These are phyloP conservation scores for Colletotrichum sp. DNA, from an alignment of 2,329 filamentous ascomycete species.

Conservation along the genomic window DNA sequence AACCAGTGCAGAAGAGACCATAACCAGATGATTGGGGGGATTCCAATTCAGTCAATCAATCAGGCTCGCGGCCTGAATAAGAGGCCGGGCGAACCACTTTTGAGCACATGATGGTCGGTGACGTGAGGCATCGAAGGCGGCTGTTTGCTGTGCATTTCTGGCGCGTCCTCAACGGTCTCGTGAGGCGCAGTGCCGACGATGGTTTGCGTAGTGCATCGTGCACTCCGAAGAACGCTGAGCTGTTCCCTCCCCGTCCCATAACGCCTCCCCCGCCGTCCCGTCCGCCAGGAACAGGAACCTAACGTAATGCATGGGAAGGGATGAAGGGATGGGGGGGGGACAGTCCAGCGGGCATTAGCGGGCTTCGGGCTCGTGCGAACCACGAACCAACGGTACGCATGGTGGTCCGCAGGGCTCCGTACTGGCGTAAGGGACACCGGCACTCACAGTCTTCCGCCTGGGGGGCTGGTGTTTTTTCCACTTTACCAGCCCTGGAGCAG, in stretches of 20 bases:
- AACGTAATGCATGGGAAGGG: not conserved
- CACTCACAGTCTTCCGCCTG: not conserved
- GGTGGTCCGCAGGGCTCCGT: not conserved
- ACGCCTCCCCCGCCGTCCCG: not conserved
- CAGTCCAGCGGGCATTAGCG: not conserved
- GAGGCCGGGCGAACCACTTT: conserved; percentile 13
- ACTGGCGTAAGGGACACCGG: not conserved
- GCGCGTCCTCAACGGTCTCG: not conserved
- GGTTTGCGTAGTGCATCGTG: not conserved
- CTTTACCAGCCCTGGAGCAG: not conserved
- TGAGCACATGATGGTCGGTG: conserved; percentile 1
- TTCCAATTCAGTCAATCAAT: not conserved
- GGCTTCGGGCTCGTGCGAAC: not conserved
- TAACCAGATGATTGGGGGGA: not conserved
- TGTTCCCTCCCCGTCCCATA: not conserved
- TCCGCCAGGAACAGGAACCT: not conserved
- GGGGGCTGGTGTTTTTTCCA: conserved; percentile 4
- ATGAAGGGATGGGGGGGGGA: not conserved
- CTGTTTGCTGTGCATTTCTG: not conserved
- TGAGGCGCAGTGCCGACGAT: conserved; percentile 17
- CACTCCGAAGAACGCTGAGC: not conserved
- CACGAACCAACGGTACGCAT: not conserved
- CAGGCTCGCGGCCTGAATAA: not conserved
- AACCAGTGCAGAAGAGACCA: not conserved
- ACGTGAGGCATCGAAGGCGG: conserved; percentile 11